Evolutionary conservation across 495 filamentous ascomycete species (phyloP), one percentile per base, ranked within the genome.

Genomic region (Neurospora sp.): DNA sequence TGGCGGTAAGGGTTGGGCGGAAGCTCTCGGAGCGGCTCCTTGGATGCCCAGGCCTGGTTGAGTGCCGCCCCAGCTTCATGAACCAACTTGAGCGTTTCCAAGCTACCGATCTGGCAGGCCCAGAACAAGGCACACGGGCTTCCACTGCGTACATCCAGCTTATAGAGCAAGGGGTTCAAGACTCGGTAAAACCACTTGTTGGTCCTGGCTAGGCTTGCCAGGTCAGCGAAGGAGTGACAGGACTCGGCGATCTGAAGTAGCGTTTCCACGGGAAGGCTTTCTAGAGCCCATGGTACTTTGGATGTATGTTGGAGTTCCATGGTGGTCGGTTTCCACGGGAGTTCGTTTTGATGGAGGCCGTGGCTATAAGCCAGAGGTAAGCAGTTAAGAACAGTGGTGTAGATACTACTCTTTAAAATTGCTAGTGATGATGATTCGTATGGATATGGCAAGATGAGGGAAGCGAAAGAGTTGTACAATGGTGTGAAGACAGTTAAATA

Each of bases 151-250:
- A 40, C 73, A 31, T 74, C 59, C 27, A 70, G 73, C 12, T 40
- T 45, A 65, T 74, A 74, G 22, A 74, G 73, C 45, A 39, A 16
- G 16, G 31, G 31, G 73, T 74, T 74, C n/a, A 74, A 37, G 35
- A 72, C 14, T 6, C 9, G 12, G 65, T 74, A 8, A 18, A 71
- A 35, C 7, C 41, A 18, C 22, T 8, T 59, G 73, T 37, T 65
- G n/a, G 59, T 39, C 3, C 31, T 39, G 27, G 70, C 41, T 10
- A 74, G 73, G 10, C 70, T 8, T 39, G 70, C 59, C 6, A 74
- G 70, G 40, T 69, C 70, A 22, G 27, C 8, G 47, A 39, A 39
- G 16, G 42, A 31, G 59, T 72, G 22, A n/a, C 69, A 68, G 61
- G 71, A 42, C 39, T 74, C 53, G 59, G 73, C 59, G 59, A 74